Evolutionary conservation across 2,329 filamentous ascomycete genomes (phyloP), one percentile per base, ranked within the genome.

Genomic region (Albophoma yamanashiensis): DNA sequence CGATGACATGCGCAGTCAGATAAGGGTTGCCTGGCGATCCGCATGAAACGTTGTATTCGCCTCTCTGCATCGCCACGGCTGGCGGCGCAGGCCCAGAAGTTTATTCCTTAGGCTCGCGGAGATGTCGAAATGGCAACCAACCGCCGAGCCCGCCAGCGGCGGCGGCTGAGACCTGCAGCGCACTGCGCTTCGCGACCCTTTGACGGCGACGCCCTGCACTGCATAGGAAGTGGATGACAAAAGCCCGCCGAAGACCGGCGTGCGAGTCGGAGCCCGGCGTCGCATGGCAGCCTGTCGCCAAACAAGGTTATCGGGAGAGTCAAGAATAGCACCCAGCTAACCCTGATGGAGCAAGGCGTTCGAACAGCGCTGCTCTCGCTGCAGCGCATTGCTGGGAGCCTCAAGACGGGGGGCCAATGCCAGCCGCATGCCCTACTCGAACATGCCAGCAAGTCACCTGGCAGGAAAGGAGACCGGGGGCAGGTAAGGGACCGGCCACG

Each of bases 241-340:
- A 36, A n/a, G n/a, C 17, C 50, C 50, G 50, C 50, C 50, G 50
- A 36, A 17, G 15, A 4, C 17, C 27, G 50, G 27, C 39, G 39
- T 43, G 38, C 38, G 22, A 56, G 38, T 9, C 15, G 38, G n/a
- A 25, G 38, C 27, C 36, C 4, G 31, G 42, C 4, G 31, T 20
- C 27, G 50, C 50, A 34, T 22, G 50, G 31, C 31, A 36, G 22
- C 17, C 20, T 3, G 20, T 53, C 20, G 50, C 50, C 20, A 53
- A 53, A 53, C 50, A 53, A 36, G 31, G 31, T 36, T 36, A 36
- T 53, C 50, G 50, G 31, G 9, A 12, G 20, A 36, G 50, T 53
- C 55, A 57, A 64, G 63, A 65, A 66, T 65, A 66, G 64, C n/a
- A 65, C 50, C 58, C 34, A 57, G 58, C 64, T 65, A 66, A 56